phyloP scores from a whole-genome alignment of 208 protist species.

The Leishmania arabica region DNA sequence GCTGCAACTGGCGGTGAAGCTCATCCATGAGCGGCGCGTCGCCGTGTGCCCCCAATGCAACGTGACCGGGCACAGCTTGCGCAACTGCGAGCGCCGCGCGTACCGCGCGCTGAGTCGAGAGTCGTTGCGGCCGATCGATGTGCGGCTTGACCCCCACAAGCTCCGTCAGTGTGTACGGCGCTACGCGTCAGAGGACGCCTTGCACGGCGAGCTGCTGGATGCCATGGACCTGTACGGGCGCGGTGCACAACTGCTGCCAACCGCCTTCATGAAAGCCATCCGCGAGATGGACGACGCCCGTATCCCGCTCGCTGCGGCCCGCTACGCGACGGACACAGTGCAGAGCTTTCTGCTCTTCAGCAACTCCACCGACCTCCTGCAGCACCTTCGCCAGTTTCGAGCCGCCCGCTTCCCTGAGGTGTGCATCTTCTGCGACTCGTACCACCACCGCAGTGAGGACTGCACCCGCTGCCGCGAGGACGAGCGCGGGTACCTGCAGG shows the following conservation, averaged over 20 bases:
- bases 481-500: constrained; percentile 66
- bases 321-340: constrained; percentile 87
- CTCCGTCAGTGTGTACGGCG: constrained; percentile 42
- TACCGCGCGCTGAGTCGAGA: constrained; percentile 47
- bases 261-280: constrained; percentile 61
- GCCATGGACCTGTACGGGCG: constrained; percentile 52
- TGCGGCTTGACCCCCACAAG: constrained; percentile 56
- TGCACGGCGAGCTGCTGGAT: constrained; percentile 45
- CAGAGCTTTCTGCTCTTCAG: constrained; percentile 80
- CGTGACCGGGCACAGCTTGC: constrained; percentile 61
- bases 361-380: constrained; percentile 71
- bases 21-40: constrained; percentile 67
- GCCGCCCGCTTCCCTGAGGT: constrained; percentile 79
- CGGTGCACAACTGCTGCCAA: constrained; percentile 43
- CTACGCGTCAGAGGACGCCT: constrained; percentile 35
- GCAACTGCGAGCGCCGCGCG: constrained; percentile 54
- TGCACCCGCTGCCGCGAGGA: constrained; percentile 54
- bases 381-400: constrained; percentile 64
- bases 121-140: constrained; percentile 51
- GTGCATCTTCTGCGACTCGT: constrained; percentile 84
- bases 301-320: constrained; percentile 78
- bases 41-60: constrained; percentile 65
- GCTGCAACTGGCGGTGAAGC: constrained; percentile 67
- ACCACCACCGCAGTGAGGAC: constrained; percentile 68
- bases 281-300: constrained; percentile 68